Percentiles rank a stretch among this genome's conserved stretches.
These are phyloP conservation scores for Phtheirospermum japonicum DNA, from an alignment of 257 asterid species.

Conservation along the genomic window DNA sequence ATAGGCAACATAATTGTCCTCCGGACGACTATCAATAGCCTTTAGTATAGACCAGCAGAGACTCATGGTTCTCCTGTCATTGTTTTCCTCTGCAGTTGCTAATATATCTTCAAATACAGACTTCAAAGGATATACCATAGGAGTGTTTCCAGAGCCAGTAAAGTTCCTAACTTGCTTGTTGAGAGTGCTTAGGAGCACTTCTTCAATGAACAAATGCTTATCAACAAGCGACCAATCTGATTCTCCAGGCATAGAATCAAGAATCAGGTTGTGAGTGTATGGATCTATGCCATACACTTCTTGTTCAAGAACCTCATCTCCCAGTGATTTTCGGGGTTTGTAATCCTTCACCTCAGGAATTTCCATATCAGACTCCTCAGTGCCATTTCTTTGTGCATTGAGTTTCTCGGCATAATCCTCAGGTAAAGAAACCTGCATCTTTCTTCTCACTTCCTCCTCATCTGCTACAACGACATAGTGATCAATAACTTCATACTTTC, in stretches of 20 bases:
- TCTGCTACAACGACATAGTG: conserved; percentile 89
- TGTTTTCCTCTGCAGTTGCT: conserved; percentile 53
- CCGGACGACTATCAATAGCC: conserved; percentile 81
- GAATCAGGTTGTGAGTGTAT: conserved; percentile 92
- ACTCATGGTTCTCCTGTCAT: conserved; percentile 59
- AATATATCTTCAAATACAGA: conserved; percentile 81
- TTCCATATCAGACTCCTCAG: conserved; percentile 99
- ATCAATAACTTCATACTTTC: conserved; percentile 92
- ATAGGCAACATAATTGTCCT: conserved; percentile 91
- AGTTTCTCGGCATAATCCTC: conserved; percentile 91
- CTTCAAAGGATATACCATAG: conserved; percentile 80
- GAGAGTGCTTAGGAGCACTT: conserved; percentile 77
- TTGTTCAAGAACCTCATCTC: conserved; percentile 94
- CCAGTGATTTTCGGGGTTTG: conserved; percentile 84
- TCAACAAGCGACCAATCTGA: conserved; percentile 83
- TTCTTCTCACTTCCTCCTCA: conserved; percentile 91
- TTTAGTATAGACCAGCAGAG: conserved; percentile 71
- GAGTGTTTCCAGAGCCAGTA: conserved; percentile 88
- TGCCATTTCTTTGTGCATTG: conserved; percentile 75
- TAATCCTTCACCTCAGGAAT: conserved; percentile 95
- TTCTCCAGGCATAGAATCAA: conserved; percentile 98
- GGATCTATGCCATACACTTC: conserved; percentile 99
- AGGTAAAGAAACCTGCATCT: conserved; percentile 92
- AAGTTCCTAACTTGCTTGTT: conserved; percentile 80
- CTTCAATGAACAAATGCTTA: conserved; percentile 86